Base-by-base conservation (phyloP, 2,329 filamentous ascomycete genomes). In the Cladosporium colombiae region DNA sequence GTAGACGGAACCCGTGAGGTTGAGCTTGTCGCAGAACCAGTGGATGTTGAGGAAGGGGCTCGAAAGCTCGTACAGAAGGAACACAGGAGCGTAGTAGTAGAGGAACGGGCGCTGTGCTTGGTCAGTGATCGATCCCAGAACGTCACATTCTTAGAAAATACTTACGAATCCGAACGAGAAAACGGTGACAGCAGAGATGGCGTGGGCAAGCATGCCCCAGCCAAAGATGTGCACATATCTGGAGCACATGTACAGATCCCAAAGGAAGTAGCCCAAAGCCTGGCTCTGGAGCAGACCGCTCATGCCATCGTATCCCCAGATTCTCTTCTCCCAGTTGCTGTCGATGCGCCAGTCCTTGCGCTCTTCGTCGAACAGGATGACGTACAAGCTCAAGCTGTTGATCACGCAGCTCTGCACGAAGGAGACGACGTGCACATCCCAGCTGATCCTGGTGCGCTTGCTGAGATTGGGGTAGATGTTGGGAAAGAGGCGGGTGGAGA, bases 11-110 rank as follows among this genome's bases (percentile, higher is more conserved):
- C 92, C 92, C 0, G 92, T 95, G 83, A 92, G 88, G 73, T 87
- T 85, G 66, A 94, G 81, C 81, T 96, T 96, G 79, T 96, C 92
- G 79, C 91, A 91, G 81, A 95, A 95, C 92, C 92, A 96, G 82
- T 96, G 92, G 75, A 94, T 86, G 76, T 96, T 96, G 66, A 95
- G 84, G 78, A 95, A 93, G 8, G 91, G 91, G 5, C 89, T 91
- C 29, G 91, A 93, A 46, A 96, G 85, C 78, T 96, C 92, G 86
- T 93, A 96, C 66, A 95, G 88, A 73, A 96, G 91, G 78, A 96
- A 96, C 67, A 87, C 87, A 65, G 86, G 85, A 65, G 86, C 90
- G 78, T 95, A 96, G 81, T 89, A 93, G 81, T 94, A 93, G 70
- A 93, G 84, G 74, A 94, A 93, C 1, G 92, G 92, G 67, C 91